Evolutionary conservation across 2,329 filamentous ascomycete species (phyloP).

Genomic region (Neodidymelliopsis sp.): DNA sequence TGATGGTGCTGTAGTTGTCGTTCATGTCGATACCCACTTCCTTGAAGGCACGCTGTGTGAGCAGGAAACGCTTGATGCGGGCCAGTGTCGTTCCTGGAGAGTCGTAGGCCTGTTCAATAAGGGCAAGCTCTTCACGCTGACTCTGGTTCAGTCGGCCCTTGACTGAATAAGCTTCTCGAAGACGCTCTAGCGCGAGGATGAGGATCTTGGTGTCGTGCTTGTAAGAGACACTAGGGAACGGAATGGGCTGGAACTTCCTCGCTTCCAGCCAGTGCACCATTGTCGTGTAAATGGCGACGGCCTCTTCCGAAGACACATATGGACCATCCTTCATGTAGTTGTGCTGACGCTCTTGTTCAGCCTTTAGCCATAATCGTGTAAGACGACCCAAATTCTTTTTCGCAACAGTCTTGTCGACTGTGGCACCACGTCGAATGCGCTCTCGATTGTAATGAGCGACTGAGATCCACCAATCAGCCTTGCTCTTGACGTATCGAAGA

Average conservation of each 20-base stretch:
- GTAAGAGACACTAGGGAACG: constrained; percentile 98
- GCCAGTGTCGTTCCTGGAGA: constrained; percentile 95
- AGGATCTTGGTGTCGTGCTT: constrained; percentile 99
- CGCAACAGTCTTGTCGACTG: constrained; percentile 97
- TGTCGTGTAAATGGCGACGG: constrained; percentile 97
- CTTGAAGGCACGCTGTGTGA: constrained; percentile 98
- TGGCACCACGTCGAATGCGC: constrained; percentile 93
- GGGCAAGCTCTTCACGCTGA: constrained; percentile 92
- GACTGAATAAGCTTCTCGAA: constrained; percentile 95
- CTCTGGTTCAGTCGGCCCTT: constrained; percentile 97
- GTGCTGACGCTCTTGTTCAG: constrained; percentile 97
- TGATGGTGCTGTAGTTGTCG: constrained; percentile 99
- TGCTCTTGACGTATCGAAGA: constrained; percentile 96
- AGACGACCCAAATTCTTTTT: constrained; percentile 98
- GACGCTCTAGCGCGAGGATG: constrained; percentile 89
- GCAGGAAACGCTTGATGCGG: constrained; percentile 94
- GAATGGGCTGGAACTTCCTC: constrained; percentile 97
- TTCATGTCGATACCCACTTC: constrained; percentile 99
- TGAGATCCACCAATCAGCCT: constrained; percentile 99
- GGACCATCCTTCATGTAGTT: constrained; percentile 99
- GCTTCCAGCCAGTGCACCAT: constrained; percentile 99
- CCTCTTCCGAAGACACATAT: constrained; percentile 97
- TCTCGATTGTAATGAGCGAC: constrained; percentile 99
- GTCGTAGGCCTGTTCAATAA: constrained; percentile 98
- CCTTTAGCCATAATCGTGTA: constrained; percentile 95